Percentiles rank a stretch among this genome's conserved stretches.
phyloP scores from a whole-genome alignment of 164 flowering plant species.

The Brasenia schreberi region DNA sequence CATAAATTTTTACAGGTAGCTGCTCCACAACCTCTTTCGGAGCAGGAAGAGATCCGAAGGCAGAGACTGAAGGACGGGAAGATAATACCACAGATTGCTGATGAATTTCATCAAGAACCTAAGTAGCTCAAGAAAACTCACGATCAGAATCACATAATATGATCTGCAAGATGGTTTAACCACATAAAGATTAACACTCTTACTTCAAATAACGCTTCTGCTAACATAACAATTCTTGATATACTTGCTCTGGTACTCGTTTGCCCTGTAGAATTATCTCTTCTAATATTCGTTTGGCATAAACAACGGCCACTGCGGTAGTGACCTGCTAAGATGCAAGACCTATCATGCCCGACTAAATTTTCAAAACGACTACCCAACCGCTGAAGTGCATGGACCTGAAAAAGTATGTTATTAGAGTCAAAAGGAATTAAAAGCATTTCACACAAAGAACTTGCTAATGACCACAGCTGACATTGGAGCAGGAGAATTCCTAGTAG shows the following conservation, averaged over 20 bases:
- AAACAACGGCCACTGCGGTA: slow-evolving; percentile 73
- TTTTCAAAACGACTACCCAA: slow-evolving; percentile 87
- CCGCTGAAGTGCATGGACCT: slow-evolving; percentile 93
- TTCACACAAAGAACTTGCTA: no score
- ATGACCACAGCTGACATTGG: neutral
- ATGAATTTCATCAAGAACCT: slow-evolving; percentile 99
- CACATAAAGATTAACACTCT: neutral
- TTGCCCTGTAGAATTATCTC: slow-evolving; percentile 45
- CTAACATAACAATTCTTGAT: slow-evolving; percentile 92
- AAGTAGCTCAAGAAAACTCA: slow-evolving; percentile 12
- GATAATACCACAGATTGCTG: slow-evolving; percentile 94
- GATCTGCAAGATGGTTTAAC: neutral
- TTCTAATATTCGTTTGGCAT: slow-evolving; percentile 36
- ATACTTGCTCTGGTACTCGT: slow-evolving; percentile 80
- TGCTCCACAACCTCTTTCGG: slow-evolving; percentile 83
- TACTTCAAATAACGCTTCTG: slow-evolving; percentile 98
- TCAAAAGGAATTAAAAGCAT: neutral
- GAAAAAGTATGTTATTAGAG: slow-evolving; percentile 4
- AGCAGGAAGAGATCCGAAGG: slow-evolving; percentile 90
- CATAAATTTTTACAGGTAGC: slow-evolving; percentile 52
- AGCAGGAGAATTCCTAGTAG: neutral
- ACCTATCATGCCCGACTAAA: slow-evolving; percentile 82
- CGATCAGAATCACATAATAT: neutral
- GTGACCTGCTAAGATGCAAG: slow-evolving; percentile 81
- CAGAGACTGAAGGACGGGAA: slow-evolving; percentile 72